phyloP scores from a whole-genome alignment of 495 filamentous ascomycete genomes.

The Aspergillus homomorphus region DNA sequence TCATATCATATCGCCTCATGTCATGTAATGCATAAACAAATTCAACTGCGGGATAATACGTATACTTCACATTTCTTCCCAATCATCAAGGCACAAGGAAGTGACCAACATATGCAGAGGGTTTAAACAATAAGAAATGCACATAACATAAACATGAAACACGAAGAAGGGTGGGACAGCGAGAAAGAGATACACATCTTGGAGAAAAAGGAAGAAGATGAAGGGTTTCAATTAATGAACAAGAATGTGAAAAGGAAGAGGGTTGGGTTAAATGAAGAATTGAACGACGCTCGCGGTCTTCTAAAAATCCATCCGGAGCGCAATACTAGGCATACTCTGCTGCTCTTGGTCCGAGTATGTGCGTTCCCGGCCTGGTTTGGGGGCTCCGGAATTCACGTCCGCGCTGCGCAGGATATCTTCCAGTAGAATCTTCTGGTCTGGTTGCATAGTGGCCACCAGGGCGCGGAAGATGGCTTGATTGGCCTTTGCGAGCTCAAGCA shows the following conservation, averaged over 20 bases:
- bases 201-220: neutral
- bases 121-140: neutral
- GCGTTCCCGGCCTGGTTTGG: constrained; percentile 30
- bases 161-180: neutral
- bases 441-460: constrained; percentile 68
- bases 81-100: neutral
- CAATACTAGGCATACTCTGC: constrained; percentile 76
- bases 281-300: neutral
- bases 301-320: constrained; percentile 88
- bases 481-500: constrained; percentile 77
- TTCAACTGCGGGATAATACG: too few species aligned
- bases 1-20: neutral
- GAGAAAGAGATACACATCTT: too few species aligned
- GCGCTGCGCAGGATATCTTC: constrained; percentile 76
- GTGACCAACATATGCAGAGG: neutral
- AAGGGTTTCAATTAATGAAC: constrained; percentile 3
- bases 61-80: neutral
- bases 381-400: constrained; percentile 32
- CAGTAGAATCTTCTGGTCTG: constrained; percentile 69
- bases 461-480: constrained; percentile 71
- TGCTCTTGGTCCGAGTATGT: constrained; percentile 39
- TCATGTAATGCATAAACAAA: too few species aligned
- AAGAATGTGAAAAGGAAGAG: constrained; percentile 6
- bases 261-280: neutral
- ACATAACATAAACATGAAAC: neutral